Conservation (phyloP, 2,329 filamentous ascomycete genomes). For the Aspergillus bombycis region DNA sequence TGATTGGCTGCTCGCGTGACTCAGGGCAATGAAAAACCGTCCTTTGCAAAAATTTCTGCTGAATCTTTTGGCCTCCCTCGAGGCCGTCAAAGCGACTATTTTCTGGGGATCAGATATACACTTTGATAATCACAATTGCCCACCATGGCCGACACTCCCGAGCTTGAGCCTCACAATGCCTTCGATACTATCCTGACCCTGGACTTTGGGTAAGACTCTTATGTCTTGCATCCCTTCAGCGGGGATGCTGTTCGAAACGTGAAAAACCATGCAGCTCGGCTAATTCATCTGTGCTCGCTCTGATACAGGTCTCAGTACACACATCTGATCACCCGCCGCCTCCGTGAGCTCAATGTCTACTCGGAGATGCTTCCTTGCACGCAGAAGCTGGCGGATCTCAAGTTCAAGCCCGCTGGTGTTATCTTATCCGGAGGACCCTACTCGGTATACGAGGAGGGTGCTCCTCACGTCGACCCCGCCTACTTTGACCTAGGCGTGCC, state of each 20-base stretch:
- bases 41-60: slow-evolving; percentile 4
- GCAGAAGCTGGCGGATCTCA: slow-evolving; percentile 74
- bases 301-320: slow-evolving; percentile 62
- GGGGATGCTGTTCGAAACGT: background rate
- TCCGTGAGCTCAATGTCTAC: slow-evolving; percentile 80
- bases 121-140: background rate
- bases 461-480: slow-evolving; percentile 79
- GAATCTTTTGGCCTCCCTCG: slow-evolving; percentile 4
- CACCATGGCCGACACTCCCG: background rate
- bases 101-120: slow-evolving; percentile 1
- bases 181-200: slow-evolving; percentile 72
- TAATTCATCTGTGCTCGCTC: slow-evolving; percentile 11
- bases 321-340: slow-evolving; percentile 69
- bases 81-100: slow-evolving; percentile 4
- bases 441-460: slow-evolving; percentile 79
- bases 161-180: slow-evolving; percentile 9
- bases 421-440: slow-evolving; percentile 56
- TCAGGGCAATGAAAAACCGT: background rate
- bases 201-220: slow-evolving; percentile 60
- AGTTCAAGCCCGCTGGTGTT: slow-evolving; percentile 81
- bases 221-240: slow-evolving; percentile 9
- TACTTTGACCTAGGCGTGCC: slow-evolving; percentile 75
- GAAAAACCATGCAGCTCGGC: slow-evolving; percentile 18
- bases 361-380: slow-evolving; percentile 88
- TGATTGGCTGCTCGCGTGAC: slow-evolving; percentile 3